Conservation (phyloP, 148 eudicot species). For the Silene latifolia region DNA sequence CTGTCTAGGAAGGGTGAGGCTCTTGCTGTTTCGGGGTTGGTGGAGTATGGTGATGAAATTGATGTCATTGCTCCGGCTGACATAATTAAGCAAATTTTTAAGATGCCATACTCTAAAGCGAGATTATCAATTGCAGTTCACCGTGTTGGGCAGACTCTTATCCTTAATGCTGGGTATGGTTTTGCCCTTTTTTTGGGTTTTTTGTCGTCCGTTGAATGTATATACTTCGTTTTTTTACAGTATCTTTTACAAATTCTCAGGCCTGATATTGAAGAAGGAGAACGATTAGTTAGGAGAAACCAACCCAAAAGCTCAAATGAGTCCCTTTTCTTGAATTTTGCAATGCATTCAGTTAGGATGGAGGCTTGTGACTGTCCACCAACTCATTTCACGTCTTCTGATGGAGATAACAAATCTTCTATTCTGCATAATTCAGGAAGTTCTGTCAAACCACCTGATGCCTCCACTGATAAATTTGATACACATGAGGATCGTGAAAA, state of each 20-base stretch:
- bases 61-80: conserved; percentile 98
- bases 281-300: conserved; percentile 70
- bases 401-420: conserved; percentile 43
- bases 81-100: conserved; percentile 89
- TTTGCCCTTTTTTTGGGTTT: neutral
- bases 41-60: conserved; percentile 81
- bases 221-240: conserved; percentile 13
- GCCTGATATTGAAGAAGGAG: conserved; percentile 95
- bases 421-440: conserved; percentile 36
- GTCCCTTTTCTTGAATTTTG: conserved; percentile 82
- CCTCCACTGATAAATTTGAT: conserved; percentile 35
- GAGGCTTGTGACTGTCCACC: conserved; percentile 99
- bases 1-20: conserved; percentile 81
- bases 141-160: conserved; percentile 83
- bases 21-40: conserved; percentile 92
- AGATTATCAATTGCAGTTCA: conserved; percentile 90
- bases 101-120: conserved; percentile 90
- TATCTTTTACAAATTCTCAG: conserved; percentile 34
- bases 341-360: conserved; percentile 99
- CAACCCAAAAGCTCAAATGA: conserved; percentile 78
- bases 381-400: conserved; percentile 38
- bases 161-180: conserved; percentile 83
- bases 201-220: neutral
- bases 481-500: conserved; percentile 29
- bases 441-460: conserved; percentile 43